Conservation (phyloP, 371 early-diverging fungal species). For the Apophysomyces ossiformis region DNA sequence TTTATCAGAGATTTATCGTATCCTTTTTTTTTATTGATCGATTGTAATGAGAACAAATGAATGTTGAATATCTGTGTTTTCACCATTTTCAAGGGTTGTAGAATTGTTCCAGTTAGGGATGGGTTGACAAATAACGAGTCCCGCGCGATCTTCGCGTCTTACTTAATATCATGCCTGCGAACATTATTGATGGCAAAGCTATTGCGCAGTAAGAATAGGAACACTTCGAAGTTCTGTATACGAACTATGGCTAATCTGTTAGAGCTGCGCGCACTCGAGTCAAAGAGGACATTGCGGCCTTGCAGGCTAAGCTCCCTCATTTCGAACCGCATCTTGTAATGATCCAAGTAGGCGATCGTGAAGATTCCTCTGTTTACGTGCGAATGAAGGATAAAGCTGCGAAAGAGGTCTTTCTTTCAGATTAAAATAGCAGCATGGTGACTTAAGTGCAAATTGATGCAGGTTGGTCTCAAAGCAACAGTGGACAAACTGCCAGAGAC, state of each 20-base stretch:
- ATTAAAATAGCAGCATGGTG: not conserved
- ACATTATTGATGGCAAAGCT: constrained; percentile 69
- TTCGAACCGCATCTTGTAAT: constrained; percentile 86
- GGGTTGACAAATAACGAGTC: too few species aligned
- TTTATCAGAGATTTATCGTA: too few species aligned
- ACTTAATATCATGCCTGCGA: too few species aligned
- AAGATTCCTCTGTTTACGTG: constrained; percentile 92
- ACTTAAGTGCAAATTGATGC: not conserved
- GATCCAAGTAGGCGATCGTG: constrained; percentile 90
- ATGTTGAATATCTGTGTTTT: too few species aligned
- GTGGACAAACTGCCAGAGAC: constrained; percentile 44
- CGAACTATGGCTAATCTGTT: not conserved
- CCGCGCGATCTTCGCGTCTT: too few species aligned
- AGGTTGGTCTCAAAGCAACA: constrained; percentile 60
- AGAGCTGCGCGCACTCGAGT: constrained; percentile 68
- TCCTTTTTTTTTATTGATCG: too few species aligned
- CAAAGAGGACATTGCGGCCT: constrained; percentile 64
- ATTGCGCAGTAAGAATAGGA: constrained; percentile 60
- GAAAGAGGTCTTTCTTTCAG: constrained; percentile 61
- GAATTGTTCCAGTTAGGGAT: too few species aligned
- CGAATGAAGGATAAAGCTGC: constrained; percentile 90
- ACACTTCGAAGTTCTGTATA: too few species aligned
- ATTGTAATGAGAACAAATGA: too few species aligned
- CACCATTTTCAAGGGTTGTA: too few species aligned
- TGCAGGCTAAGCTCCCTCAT: constrained; percentile 58